Conservation (phyloP, 179 eudicot genomes). For the Heliamphora pulchella region DNA sequence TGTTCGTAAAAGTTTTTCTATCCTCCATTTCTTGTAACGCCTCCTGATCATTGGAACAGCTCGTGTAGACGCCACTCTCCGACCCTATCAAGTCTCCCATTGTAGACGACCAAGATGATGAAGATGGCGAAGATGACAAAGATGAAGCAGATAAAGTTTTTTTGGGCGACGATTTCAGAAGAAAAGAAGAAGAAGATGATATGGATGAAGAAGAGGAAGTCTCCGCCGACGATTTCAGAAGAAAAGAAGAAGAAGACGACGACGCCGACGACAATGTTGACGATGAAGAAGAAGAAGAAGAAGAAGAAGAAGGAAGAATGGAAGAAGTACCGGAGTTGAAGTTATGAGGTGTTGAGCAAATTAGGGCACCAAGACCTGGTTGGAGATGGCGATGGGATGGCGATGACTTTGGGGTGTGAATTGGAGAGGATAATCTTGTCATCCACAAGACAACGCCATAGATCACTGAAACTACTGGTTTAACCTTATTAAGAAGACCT, state of each 20-base stretch:
- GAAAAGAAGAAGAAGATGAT: neutral
- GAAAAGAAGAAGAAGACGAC: no score
- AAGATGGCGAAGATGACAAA: no score
- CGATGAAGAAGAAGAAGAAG: neutral
- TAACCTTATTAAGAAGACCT: neutral
- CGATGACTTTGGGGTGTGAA: neutral
- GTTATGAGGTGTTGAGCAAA: neutral
- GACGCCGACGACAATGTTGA: neutral
- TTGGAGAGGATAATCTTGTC: neutral
- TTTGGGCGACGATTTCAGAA: no score
- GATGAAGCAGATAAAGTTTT: no score
- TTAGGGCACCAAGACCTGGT: neutral
- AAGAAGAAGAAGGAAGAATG: neutral
- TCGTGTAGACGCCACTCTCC: conserved; percentile 4
- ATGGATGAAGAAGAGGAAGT: neutral
- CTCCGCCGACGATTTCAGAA: no score
- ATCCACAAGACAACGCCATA: conserved; percentile 4
- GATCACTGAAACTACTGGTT: neutral
- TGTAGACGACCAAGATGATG: neutral
- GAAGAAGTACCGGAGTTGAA: neutral
- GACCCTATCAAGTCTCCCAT: conserved; percentile 9
- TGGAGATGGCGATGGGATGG: conserved; percentile 1
- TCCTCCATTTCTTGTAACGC: neutral
- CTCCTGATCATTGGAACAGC: conserved; percentile 1
- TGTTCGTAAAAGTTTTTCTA: neutral